Evolutionary conservation across 2,329 filamentous ascomycete genomes (phyloP).

Genomic region (Fusarium poae): DNA sequence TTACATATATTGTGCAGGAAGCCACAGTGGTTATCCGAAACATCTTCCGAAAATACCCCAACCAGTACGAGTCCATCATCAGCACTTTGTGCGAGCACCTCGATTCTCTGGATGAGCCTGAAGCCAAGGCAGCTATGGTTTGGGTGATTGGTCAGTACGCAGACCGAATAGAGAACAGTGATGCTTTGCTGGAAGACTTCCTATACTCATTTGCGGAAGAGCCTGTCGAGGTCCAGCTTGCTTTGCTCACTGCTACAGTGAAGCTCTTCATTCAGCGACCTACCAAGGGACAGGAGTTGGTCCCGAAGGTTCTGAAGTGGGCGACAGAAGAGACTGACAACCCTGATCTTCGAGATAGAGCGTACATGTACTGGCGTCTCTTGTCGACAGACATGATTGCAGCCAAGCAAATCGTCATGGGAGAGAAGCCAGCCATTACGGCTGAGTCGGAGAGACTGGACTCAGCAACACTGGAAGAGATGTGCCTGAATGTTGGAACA

Average conservation of each 20-base stretch:
- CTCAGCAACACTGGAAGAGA: slow-evolving; percentile 90
- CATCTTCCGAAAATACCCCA: slow-evolving; percentile 99
- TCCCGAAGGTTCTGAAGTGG: slow-evolving; percentile 97
- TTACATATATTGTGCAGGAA: slow-evolving; percentile 98
- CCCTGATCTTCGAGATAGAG: slow-evolving; percentile 92
- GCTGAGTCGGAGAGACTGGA: slow-evolving; percentile 96
- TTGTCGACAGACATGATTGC: slow-evolving; percentile 90
- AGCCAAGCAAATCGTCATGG: slow-evolving; percentile 93
- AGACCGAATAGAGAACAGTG: slow-evolving; percentile 96
- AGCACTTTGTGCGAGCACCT: slow-evolving; percentile 95
- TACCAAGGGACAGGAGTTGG: slow-evolving; percentile 91
- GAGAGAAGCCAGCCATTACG: slow-evolving; percentile 95
- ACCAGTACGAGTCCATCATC: slow-evolving; percentile 98
- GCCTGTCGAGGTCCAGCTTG: slow-evolving; percentile 93
- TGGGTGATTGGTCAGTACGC: slow-evolving; percentile 99
- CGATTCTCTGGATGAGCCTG: slow-evolving; percentile 95
- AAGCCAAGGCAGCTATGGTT: slow-evolving; percentile 98
- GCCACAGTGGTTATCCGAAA: slow-evolving; percentile 98
- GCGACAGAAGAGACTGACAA: slow-evolving; percentile 99
- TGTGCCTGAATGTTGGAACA: slow-evolving; percentile 96
- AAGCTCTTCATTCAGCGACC: slow-evolving; percentile 98
- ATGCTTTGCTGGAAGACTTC: slow-evolving; percentile 94
- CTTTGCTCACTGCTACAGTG: slow-evolving; percentile 93
- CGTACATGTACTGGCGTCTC: slow-evolving; percentile 99
- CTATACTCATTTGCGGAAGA: slow-evolving; percentile 94